phyloP scores from a whole-genome alignment of 805 yeast genomes.

The Yamadazyma sp. region DNA sequence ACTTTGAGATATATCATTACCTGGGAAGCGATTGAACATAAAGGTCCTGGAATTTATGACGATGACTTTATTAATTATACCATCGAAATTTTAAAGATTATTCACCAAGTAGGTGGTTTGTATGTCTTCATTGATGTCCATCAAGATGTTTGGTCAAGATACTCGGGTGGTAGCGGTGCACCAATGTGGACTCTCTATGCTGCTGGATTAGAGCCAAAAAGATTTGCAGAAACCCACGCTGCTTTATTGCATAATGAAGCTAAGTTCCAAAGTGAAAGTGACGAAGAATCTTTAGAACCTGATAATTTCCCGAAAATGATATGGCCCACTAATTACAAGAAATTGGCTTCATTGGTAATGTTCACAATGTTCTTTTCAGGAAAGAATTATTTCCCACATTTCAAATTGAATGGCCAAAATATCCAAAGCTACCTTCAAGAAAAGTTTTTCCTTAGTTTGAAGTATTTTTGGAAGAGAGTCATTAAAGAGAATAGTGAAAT shows the following conservation, averaged over 20 bases:
- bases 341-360: slow-evolving; percentile 76
- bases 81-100: slow-evolving; percentile 53
- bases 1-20: slow-evolving; percentile 72
- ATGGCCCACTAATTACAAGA: slow-evolving; percentile 85
- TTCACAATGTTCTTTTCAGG: slow-evolving; percentile 87
- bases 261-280: slow-evolving; percentile 21
- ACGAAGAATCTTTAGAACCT: slow-evolving; percentile 21
- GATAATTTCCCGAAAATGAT: slow-evolving; percentile 77
- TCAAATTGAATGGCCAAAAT: slow-evolving; percentile 64
- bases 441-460: slow-evolving; percentile 56
- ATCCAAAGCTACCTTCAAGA: slow-evolving; percentile 76
- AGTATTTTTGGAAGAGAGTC: slow-evolving; percentile 30
- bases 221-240: slow-evolving; percentile 72
- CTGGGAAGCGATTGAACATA: slow-evolving; percentile 93
- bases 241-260: slow-evolving; percentile 68
- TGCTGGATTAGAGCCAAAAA: slow-evolving; percentile 79
- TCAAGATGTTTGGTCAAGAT: slow-evolving; percentile 93
- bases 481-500: slow-evolving; percentile 26
- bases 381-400: slow-evolving; percentile 68
- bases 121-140: slow-evolving; percentile 85
- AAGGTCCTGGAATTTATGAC: slow-evolving; percentile 82
- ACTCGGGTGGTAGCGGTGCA: slow-evolving; percentile 88
- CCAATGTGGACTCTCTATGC: slow-evolving; percentile 91
- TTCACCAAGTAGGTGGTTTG: slow-evolving; percentile 64
- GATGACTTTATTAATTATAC: slow-evolving; percentile 71